Evolutionary conservation across 768 basidiomycete genomes (phyloP), one percentile per base, ranked within the genome.

Genomic region (Podaxis pistillaris): DNA sequence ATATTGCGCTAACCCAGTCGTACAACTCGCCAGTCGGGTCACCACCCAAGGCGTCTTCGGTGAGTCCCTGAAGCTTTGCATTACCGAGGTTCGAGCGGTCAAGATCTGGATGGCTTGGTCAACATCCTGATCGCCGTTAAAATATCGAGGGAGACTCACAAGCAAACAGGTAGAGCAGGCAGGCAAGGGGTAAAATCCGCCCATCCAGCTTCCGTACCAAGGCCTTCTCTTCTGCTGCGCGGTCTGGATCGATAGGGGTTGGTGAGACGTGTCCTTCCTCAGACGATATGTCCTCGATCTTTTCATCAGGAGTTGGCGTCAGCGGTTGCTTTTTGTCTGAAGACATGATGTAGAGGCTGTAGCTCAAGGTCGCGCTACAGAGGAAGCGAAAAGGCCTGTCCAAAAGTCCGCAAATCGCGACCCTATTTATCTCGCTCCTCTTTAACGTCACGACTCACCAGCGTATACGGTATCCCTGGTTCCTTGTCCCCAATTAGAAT

Each of bases 51-150:
- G 78, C 74, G 63, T 92, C 88, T 41, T 83, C 70, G 2, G 87
- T 82, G 12, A 93, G 74, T 11, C 89, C 87, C 74, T 89, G 89
- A 41, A 92, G 76, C 56, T 90, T 82, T 52, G 91, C 91, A 69
- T 93, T 93, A 15, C 91, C 91, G 46, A 92, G 69, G 69, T 92
- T 92, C 0, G 88, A 86, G 58, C 92, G 83, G 71, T 93, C 91
- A 55, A 94, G 78, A 70, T 86, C 83, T 83, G 64, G 60, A 8
- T 19, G 36, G 24, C 24, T 8, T 36, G 59, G 44, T 47, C 40
- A 49, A 30, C 41, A 1, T 46, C 17, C 37, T 8, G 15, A 56
- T 61, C 38, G 49, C 53, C 15, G 30, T 56, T 17, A 38, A 37
- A 53, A 54, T 55, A 44, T 7, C 2, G 40, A 22, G 15, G 46